Evolutionary conservation across 129 eudicot species (phyloP).

Genomic region (Artemisia annua): DNA sequence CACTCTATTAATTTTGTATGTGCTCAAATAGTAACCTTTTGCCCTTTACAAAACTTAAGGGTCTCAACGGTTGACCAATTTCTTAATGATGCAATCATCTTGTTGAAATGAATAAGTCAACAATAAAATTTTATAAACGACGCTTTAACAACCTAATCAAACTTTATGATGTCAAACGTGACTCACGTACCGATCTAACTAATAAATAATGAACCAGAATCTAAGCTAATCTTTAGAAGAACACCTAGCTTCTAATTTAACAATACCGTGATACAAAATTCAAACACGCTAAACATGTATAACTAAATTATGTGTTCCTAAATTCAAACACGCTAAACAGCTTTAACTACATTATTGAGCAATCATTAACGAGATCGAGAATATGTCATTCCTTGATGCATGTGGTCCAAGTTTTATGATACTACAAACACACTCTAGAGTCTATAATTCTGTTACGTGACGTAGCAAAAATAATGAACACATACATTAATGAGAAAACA

Average conservation of each 20-base stretch:
- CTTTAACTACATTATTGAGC: constrained; percentile 1
- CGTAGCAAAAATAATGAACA: no score
- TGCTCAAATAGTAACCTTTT: no score
- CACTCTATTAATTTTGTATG: no score
- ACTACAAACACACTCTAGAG: neutral
- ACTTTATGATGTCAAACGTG: constrained; percentile 20
- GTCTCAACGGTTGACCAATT: no score
- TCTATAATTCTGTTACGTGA: neutral
- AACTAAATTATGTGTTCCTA: constrained; percentile 12
- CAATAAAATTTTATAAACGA: constrained; percentile 14
- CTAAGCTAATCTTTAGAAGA: neutral
- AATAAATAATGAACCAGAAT: neutral
- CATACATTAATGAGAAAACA: no score
- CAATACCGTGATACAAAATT: constrained; percentile 1
- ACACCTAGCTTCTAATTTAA: constrained; percentile 20
- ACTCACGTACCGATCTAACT: neutral
- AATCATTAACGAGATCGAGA: neutral
- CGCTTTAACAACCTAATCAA: constrained; percentile 21
- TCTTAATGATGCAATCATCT: no score
- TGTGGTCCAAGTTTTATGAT: constrained; percentile 18
- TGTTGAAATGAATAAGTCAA: no score
- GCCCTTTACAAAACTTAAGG: no score
- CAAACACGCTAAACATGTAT: constrained; percentile 33
- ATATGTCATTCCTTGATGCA: constrained; percentile 7
- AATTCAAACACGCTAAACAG: constrained; percentile 29